phyloP scores from a whole-genome alignment of 208 protist species.

The Pavlovales sp. region DNA sequence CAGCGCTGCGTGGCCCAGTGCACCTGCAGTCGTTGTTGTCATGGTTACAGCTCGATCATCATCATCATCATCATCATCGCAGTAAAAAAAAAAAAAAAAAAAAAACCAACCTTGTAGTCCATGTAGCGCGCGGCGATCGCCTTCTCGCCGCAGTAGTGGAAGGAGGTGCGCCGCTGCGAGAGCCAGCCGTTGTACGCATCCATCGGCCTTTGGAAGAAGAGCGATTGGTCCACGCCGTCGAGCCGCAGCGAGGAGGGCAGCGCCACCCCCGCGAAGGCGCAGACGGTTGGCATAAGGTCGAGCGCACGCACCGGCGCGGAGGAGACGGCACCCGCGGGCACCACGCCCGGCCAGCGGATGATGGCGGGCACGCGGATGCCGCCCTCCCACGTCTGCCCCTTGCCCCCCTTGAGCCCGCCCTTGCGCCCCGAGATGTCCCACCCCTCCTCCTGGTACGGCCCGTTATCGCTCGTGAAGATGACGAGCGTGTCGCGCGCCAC shows the following conservation, averaged over 20 bases:
- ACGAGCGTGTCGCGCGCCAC: background rate
- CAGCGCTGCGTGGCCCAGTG: background rate
- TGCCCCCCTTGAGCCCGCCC: background rate
- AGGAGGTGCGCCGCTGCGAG: background rate
- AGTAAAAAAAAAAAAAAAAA: too few species aligned
- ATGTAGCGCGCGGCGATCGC: background rate
- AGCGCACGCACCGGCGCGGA: background rate
- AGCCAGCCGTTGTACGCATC: background rate
- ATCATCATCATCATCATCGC: too few species aligned
- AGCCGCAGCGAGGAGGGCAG: background rate
- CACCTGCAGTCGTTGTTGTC: too few species aligned
- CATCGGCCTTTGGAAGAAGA: background rate
- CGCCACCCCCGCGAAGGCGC: background rate
- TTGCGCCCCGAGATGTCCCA: background rate
- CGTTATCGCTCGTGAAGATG: background rate
- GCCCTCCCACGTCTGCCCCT: background rate
- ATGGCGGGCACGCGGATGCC: slow-evolving; percentile 25
- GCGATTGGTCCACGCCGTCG: background rate
- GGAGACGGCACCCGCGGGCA: background rate
- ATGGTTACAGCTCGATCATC: too few species aligned
- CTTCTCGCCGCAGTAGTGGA: background rate
- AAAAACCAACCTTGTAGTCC: background rate
- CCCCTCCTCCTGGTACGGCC: slow-evolving; percentile 1
- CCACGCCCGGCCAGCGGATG: slow-evolving; percentile 9
- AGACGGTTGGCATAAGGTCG: background rate